Conservation (phyloP, 805 yeast species). For the Aciculoconidium aculeatum region DNA sequence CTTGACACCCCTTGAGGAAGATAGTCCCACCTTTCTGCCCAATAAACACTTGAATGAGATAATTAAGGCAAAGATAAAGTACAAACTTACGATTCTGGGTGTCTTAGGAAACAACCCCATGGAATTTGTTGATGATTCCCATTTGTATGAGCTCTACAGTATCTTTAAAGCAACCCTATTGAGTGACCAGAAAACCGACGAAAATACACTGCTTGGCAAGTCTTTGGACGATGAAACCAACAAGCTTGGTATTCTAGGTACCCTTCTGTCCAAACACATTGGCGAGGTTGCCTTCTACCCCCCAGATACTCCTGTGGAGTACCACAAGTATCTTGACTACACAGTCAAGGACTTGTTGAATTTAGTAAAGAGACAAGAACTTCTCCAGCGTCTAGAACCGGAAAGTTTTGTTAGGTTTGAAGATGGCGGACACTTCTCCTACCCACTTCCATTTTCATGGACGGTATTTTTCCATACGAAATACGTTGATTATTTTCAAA, state of each 20-base stretch:
- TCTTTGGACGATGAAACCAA: too few relatives aligned
- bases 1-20: constrained; percentile 9
- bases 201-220: too few relatives aligned
- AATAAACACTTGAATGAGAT: constrained; percentile 27
- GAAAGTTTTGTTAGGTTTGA: constrained; percentile 23
- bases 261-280: too few relatives aligned
- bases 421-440: constrained; percentile 17
- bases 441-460: constrained; percentile 36
- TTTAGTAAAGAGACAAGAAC: constrained; percentile 16
- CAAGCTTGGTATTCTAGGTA: constrained; percentile 2
- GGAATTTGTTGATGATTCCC: constrained; percentile 19
- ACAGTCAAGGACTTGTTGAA: constrained; percentile 21
- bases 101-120: constrained; percentile 29
- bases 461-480: constrained; percentile 27
- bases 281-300: constrained; percentile 9
- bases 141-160: constrained; percentile 25
- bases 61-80: constrained; percentile 26
- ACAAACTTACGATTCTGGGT: constrained; percentile 31
- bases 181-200: constrained; percentile 8
- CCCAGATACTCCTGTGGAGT: constrained; percentile 13
- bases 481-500: constrained; percentile 17
- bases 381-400: constrained; percentile 15
- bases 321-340: constrained; percentile 16
- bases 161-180: constrained; percentile 26
- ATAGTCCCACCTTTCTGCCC: constrained; percentile 21